Conservation (phyloP, 2,329 filamentous ascomycete species). For the Biscogniauxia marginata region DNA sequence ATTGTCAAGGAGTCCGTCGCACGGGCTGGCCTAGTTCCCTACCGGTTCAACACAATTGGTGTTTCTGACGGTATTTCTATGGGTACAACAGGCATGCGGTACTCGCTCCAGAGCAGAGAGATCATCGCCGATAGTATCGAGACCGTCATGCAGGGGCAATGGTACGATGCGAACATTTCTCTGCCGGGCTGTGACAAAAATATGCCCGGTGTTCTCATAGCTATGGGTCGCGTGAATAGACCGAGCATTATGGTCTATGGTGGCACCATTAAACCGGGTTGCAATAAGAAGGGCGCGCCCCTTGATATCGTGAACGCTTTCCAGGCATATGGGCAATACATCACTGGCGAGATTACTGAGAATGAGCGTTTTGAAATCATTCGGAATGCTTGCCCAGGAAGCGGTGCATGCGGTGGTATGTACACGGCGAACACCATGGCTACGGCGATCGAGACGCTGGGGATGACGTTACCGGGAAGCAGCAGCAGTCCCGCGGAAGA, state of each 20-base stretch:
- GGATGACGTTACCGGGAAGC: conserved; percentile 79
- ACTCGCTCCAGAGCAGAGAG: conserved; percentile 90
- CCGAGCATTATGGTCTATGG: conserved; percentile 98
- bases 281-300: conserved; percentile 69
- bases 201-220: conserved; percentile 91
- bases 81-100: conserved; percentile 97
- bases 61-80: conserved; percentile 98
- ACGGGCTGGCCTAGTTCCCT: conserved; percentile 78
- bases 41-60: conserved; percentile 99
- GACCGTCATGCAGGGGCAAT: conserved; percentile 98
- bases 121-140: conserved; percentile 98
- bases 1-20: conserved; percentile 63
- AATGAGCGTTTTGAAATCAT: conserved; percentile 93
- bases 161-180: conserved; percentile 97
- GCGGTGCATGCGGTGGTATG: conserved; percentile 85
- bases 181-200: conserved; percentile 99
- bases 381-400: conserved; percentile 81
- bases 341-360: conserved; percentile 87
- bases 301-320: conserved; percentile 98
- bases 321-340: conserved; percentile 95
- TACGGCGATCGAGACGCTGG: conserved; percentile 69
- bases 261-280: conserved; percentile 89
- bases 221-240: conserved; percentile 92
- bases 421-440: conserved; percentile 78
- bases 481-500: conserved; percentile 78